Evolutionary conservation across 2,329 filamentous ascomycete genomes (phyloP), one percentile per base, ranked within the genome.

Genomic region (Ophiostoma sp.): DNA sequence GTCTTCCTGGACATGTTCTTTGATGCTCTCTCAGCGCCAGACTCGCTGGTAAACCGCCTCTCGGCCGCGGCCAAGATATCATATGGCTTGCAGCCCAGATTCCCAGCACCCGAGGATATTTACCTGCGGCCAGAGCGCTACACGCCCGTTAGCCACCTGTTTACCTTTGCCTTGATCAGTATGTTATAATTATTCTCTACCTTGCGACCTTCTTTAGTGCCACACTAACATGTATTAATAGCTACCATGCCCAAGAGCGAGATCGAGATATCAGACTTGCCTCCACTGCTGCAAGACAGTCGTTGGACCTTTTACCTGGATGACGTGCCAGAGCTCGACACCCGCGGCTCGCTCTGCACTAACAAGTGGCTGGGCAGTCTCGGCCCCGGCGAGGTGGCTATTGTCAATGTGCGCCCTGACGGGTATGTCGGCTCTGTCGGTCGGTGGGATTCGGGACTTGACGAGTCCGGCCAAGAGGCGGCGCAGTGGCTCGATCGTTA

Each of bases 251-350:
- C 82, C 38, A 89, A 89, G 75, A 78, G 79, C 3, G 81, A 84
- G 3, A 82, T 92, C 60, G 89, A 92, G 75, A 82, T 92, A 40
- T 81, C 82, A 1, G 84, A 90, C 73, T 78, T 92, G 16, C 89
- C 89, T 0, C 75, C 79, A 0, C 75, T 88, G 36, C 76, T 92
- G 55, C 84, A 88, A 73, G 82, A 86, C 68, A 89, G 87, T 75
- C 82, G 84, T 44, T 92, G 89, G 88, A 89, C 88, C 0, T 83
- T 92, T 70, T 92, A 92, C 75, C 79, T 91, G 0, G 89, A 92
- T 74, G 82, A 91, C 75, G 77, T 87, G 14, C 81, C 82, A 40
- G 83, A 84, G 72, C 84, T 81, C 68, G 83, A 86, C 67, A 84
- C 82, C 2, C 80, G 81, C 38, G 80, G 81, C 52, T 74, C 78